Base-by-base conservation (phyloP, 2,329 filamentous ascomycete species). In the Ilyonectria sp. region DNA sequence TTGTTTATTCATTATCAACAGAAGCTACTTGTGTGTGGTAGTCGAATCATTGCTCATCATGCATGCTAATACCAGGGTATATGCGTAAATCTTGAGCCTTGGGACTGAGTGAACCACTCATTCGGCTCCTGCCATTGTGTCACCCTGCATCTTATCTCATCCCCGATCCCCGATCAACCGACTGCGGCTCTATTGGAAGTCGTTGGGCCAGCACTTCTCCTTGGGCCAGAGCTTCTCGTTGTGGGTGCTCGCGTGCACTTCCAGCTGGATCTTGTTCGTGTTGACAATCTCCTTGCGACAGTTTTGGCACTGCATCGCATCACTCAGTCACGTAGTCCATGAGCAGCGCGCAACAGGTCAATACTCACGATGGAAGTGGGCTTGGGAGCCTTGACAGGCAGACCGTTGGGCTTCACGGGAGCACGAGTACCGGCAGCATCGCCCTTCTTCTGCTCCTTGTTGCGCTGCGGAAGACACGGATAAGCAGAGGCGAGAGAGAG, bases 161-260 rank as follows among this genome's bases (percentile, higher is more conserved):
- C 46, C 46, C 46, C 23, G 23, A 23, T 49, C 46, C 46, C 46
- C 23, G 23, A 31, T 50, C 47, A 33, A 15, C n/a, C 8, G 9
- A 21, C n/a, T 8, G 47, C 21, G 1, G 29, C 49, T 17, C 69
- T 71, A 26, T 58, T 69, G 56, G 68, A 85, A 86, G 56, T 86
- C 84, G 58, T 84, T 85, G 2, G 86, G 86, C 83, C 85, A 89
- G 80, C 86, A 89, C 81, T 88, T 88, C 81, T 88, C 86, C 81
- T 87, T 88, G 1, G 86, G 78, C 86, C 86, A 88, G 4, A 77
- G 65, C 68, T 84, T 84, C 29, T 82, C 78, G 69, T 84, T 81
- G 72, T 89, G 86, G 6, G 85, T 88, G 58, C 77, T 74, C 13
- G 86, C 86, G 71, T 89, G 86, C n/a, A 83, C 82, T 75, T 86